Base-by-base conservation (phyloP, 345 rosid genomes). In the Geranium rotundifolium region DNA sequence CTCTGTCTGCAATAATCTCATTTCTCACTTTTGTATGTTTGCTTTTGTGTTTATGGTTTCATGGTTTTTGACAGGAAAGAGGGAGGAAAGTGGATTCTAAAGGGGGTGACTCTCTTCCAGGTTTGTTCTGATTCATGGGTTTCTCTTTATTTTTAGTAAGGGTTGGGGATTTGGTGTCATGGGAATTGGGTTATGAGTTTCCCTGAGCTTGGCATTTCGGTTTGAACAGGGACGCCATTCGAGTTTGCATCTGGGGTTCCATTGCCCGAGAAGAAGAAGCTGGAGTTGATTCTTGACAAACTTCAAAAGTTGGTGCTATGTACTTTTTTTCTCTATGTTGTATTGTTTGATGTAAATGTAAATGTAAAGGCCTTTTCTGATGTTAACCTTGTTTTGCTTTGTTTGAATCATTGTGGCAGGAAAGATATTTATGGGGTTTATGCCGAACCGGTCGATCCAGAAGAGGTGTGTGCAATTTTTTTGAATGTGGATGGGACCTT, bases 381-480 rank as follows among this genome's bases (percentile, higher is more conserved):
- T 19, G 72, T 81, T 61, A 62, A 54, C 60, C 61, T 67, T 60
- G 63, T 58, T 63, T n/a, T n/a, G n/a, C n/a, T 75, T 41, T 49
- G 63, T 49, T 41, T 64, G 30, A 63, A 65, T n/a, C n/a, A n/a
- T 66, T 76, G 41, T 72, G 72, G 82, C 85, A 92, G 98, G 96
- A 92, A 89, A 77, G 98, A 92, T 75, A 83, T 77, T 0, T 92
- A 89, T 67, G 98, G 98, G 31, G 98, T 92, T 15, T 92, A 85
- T 76, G 85, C 96, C 0, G 98, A 92, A 65, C 96, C 95, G 0
- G 98, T 87, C 77, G 95, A 92, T 79, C 88, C 88, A 27, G 95
- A 89, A 67, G 98, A 89, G 98, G 96, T 89, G 61, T 54, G 68
- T 63, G 62, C 46, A 62, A 29, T 64, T 71, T 56, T 20, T 58